These are phyloP conservation scores for Aspergillus heteromorphus DNA, from an alignment of 495 filamentous ascomycete genomes.

Conservation along the genomic window DNA sequence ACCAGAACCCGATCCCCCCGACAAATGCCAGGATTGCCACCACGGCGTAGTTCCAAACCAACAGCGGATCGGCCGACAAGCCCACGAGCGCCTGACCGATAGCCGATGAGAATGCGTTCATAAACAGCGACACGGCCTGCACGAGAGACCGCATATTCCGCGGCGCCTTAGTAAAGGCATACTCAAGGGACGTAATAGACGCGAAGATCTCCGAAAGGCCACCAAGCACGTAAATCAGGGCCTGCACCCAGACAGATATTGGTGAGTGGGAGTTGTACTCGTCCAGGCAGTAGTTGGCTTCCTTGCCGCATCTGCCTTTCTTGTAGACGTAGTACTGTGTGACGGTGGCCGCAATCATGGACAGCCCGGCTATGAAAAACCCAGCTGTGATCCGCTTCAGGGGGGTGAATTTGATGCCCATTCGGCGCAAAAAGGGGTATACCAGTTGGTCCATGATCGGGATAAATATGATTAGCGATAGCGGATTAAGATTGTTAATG, in stretches of 20 bases:
- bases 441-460: constrained; percentile 65
- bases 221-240: constrained; percentile 58
- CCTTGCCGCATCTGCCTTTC: constrained; percentile 49
- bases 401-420: constrained; percentile 62
- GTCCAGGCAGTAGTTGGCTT: constrained; percentile 44
- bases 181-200: constrained; percentile 60
- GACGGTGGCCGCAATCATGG: constrained; percentile 62
- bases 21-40: constrained; percentile 58
- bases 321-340: constrained; percentile 69
- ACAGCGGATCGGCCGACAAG: constrained; percentile 59
- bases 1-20: constrained; percentile 58
- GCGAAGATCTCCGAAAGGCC: constrained; percentile 72
- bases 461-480: constrained; percentile 73
- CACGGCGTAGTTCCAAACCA: constrained; percentile 60
- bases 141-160: constrained; percentile 72
- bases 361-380: constrained; percentile 53
- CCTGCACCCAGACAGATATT: constrained; percentile 62
- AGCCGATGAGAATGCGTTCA: constrained; percentile 62
- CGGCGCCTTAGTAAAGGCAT: constrained; percentile 77
- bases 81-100: constrained; percentile 64
- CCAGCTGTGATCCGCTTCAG: constrained; percentile 69
- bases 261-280: constrained; percentile 27
- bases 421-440: constrained; percentile 61
- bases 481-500: constrained; percentile 70
- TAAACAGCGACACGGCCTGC: constrained; percentile 62